Conservation (phyloP, 352 stramenopile species). For the Globisporangium radiosum region DNA sequence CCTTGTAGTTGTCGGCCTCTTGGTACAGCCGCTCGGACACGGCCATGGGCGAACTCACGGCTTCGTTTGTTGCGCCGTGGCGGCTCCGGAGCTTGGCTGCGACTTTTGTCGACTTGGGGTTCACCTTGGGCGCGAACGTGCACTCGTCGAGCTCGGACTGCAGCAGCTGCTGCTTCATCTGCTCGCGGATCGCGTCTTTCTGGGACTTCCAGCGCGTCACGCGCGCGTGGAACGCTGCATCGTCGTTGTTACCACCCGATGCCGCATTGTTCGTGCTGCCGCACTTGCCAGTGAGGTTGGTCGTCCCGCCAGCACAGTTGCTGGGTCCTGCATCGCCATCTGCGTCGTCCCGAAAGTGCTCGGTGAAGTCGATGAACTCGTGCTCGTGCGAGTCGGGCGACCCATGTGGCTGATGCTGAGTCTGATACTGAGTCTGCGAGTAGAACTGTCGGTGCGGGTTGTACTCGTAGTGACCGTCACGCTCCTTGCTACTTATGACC, state of each 20-base stretch:
- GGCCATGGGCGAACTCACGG: slow-evolving; percentile 19
- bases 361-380: slow-evolving; percentile 41
- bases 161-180: slow-evolving; percentile 76
- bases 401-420: slow-evolving; percentile 1
- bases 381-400: slow-evolving; percentile 13
- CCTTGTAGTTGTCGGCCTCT: slow-evolving; percentile 69
- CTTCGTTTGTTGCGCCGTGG: slow-evolving; percentile 17
- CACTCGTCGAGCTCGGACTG: slow-evolving; percentile 71
- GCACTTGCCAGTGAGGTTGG: slow-evolving; percentile 7
- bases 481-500: neutral
- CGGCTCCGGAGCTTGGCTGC: slow-evolving; percentile 48
- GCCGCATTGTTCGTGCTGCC: slow-evolving; percentile 12
- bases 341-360: slow-evolving; percentile 37
- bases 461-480: slow-evolving; percentile 20
- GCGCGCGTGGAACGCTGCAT: slow-evolving; percentile 51
- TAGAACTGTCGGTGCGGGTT: slow-evolving; percentile 17
- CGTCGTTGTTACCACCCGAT: slow-evolving; percentile 17
- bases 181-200: slow-evolving; percentile 66
- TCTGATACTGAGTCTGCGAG: too few relatives aligned
- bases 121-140: slow-evolving; percentile 70
- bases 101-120: slow-evolving; percentile 68
- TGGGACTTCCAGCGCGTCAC: slow-evolving; percentile 76
- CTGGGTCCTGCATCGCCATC: slow-evolving; percentile 6
- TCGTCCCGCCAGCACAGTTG: slow-evolving; percentile 1
- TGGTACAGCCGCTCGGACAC: slow-evolving; percentile 74